Conservation (phyloP, 2,329 filamentous ascomycete genomes). For the Tolypocladium inflatum region DNA sequence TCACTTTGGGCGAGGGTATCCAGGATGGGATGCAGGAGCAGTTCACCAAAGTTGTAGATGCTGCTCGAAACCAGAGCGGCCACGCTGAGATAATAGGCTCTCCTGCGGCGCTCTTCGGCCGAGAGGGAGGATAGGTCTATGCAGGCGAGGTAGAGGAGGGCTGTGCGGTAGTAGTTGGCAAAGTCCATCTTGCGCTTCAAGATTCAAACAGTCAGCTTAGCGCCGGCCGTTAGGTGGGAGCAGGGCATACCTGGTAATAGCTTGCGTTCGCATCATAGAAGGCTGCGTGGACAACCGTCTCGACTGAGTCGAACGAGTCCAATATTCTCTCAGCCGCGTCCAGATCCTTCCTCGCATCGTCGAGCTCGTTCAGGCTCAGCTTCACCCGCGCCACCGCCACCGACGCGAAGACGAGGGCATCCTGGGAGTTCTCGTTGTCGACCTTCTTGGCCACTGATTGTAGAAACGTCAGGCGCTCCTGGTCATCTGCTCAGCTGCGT, state of each 20-base stretch:
- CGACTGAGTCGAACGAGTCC: conserved; percentile 87
- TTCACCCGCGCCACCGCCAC: conserved; percentile 85
- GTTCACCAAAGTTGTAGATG: conserved; percentile 99
- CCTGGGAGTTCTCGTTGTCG: conserved; percentile 84
- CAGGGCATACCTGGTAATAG: conserved; percentile 65
- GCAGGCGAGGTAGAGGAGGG: conserved; percentile 94
- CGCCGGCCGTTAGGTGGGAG: neutral
- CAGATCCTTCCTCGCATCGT: conserved; percentile 78
- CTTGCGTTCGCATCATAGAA: conserved; percentile 94
- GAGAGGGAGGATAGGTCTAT: conserved; percentile 73
- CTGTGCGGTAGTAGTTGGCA: conserved; percentile 93
- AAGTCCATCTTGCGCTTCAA: conserved; percentile 70
- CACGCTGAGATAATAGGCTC: conserved; percentile 87
- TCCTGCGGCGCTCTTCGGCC: conserved; percentile 63
- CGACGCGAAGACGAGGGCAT: conserved; percentile 89
- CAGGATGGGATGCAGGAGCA: conserved; percentile 94
- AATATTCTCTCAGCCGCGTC: conserved; percentile 81
- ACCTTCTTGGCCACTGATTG: conserved; percentile 77
- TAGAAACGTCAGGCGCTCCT: conserved; percentile 79
- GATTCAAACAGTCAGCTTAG: neutral
- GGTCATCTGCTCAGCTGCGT: conserved; percentile 55
- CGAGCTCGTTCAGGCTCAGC: conserved; percentile 66
- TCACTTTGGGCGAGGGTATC: conserved; percentile 65
- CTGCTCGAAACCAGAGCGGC: conserved; percentile 86
- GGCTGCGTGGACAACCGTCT: conserved; percentile 88